These are phyloP conservation scores for Heliosperma pusillum DNA, from an alignment of 148 eudicot genomes.

Conservation along the genomic window DNA sequence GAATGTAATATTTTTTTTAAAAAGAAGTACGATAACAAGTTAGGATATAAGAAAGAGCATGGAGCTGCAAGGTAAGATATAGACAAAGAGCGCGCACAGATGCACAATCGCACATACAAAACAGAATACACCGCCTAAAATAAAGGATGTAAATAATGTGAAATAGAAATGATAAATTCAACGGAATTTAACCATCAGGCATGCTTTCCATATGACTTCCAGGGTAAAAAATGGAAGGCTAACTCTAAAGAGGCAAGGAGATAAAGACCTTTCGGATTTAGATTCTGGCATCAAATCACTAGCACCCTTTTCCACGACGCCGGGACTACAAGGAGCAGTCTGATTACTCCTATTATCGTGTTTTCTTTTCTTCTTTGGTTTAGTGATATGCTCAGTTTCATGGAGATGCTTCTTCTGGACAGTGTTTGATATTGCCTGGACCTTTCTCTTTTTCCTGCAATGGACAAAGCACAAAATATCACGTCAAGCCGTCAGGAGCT, in stretches of 20 bases:
- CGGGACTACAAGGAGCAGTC: conserved; percentile 24
- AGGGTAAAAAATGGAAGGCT: neutral
- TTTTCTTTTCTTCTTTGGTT: conserved; percentile 36
- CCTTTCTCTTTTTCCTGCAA: conserved; percentile 56
- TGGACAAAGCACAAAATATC: conserved; percentile 3
- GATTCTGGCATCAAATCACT: conserved; percentile 23
- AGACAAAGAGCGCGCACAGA: too few relatives aligned
- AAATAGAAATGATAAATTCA: neutral
- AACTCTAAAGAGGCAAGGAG: conserved; percentile 9
- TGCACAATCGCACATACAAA: too few relatives aligned
- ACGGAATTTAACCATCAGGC: neutral
- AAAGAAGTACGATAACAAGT: neutral
- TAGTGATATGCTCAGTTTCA: conserved; percentile 17
- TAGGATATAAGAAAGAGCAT: too few relatives aligned
- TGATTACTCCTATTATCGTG: conserved; percentile 21
- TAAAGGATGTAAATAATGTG: too few relatives aligned
- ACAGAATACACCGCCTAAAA: too few relatives aligned
- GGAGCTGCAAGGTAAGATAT: too few relatives aligned
- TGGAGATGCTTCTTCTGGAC: conserved; percentile 29
- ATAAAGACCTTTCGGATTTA: conserved; percentile 32
- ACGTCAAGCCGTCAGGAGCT: too few relatives aligned
- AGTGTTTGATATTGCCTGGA: conserved; percentile 26
- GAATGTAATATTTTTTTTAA: neutral
- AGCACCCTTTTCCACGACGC: conserved; percentile 20
- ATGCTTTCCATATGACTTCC: neutral